phyloP scores from a whole-genome alignment of 176 grass and related monocot genomes.

The Coix lacrymajobi region DNA sequence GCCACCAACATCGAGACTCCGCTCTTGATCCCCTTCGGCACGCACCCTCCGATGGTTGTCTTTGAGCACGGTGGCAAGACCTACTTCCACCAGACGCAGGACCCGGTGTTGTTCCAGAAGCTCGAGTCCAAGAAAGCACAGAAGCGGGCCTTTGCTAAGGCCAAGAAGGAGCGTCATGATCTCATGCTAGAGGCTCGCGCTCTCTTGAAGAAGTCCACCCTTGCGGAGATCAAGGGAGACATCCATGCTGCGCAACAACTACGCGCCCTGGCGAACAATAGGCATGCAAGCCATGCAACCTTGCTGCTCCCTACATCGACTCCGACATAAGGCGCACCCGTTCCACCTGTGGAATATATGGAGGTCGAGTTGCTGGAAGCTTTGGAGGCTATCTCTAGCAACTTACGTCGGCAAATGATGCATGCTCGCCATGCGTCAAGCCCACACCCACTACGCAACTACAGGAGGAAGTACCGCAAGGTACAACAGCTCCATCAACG shows the following conservation, averaged over 20 bases:
- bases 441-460: background rate
- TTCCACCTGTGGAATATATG: accelerated
- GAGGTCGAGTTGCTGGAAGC: background rate
- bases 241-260: background rate
- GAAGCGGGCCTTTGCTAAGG: background rate
- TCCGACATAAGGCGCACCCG: accelerated
- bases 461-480: background rate
- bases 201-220: background rate
- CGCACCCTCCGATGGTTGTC: background rate
- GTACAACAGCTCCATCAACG: background rate
- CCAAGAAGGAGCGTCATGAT: background rate
- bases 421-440: background rate
- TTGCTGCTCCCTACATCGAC: accelerated
- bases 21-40: background rate
- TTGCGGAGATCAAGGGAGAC: background rate
- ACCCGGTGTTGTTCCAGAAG: background rate
- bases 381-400: background rate
- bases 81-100: background rate
- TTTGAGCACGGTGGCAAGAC: background rate
- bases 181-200: background rate
- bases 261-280: background rate
- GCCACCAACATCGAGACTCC: background rate
- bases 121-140: background rate
- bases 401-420: background rate
- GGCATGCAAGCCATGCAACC: background rate